Percentiles rank a stretch among this genome's conserved stretches.
These are phyloP conservation scores for Ophiostoma perfectum DNA, from an alignment of 2,329 filamentous ascomycete species.

Conservation along the genomic window DNA sequence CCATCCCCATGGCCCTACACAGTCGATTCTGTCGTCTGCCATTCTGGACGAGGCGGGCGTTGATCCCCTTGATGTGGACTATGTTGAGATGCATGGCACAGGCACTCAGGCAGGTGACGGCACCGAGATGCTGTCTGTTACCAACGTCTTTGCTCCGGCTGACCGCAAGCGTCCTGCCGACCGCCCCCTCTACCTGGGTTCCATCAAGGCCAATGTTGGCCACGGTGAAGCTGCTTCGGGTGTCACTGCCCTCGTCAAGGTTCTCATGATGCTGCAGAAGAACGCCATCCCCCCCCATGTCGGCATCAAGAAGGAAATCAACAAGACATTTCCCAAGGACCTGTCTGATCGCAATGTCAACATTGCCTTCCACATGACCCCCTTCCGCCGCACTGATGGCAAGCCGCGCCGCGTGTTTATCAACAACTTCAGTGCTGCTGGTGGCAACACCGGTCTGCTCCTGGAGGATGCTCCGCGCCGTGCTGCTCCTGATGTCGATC, in stretches of 20 bases:
- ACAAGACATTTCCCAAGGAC: constrained; percentile 54
- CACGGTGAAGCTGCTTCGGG: constrained; percentile 60
- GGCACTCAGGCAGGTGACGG: constrained; percentile 81
- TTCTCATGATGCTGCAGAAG: constrained; percentile 60
- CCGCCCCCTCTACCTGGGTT: constrained; percentile 55
- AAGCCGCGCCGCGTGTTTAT: constrained; percentile 48
- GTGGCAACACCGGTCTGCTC: constrained; percentile 64
- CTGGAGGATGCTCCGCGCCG: constrained; percentile 54
- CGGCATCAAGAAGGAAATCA: constrained; percentile 61
- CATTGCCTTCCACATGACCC: constrained; percentile 51
- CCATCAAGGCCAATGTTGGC: constrained; percentile 60
- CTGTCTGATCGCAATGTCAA: constrained; percentile 52
- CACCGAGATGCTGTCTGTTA: constrained; percentile 75
- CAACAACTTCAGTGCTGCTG: constrained; percentile 68
- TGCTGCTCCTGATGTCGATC: constrained; percentile 38
- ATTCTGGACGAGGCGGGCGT: constrained; percentile 69
- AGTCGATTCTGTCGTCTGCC: constrained; percentile 63
- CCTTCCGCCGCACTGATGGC: constrained; percentile 45
- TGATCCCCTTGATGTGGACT: constrained; percentile 70
- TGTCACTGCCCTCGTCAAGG: constrained; percentile 57
- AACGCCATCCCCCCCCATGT: constrained; percentile 59
- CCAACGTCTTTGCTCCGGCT: constrained; percentile 47
- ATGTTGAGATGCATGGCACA: constrained; percentile 86
- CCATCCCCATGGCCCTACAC: constrained; percentile 71
- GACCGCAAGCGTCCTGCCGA: constrained; percentile 42